Base-by-base conservation (phyloP, 106 monocot genomes). In the Platanthera zijinensis region DNA sequence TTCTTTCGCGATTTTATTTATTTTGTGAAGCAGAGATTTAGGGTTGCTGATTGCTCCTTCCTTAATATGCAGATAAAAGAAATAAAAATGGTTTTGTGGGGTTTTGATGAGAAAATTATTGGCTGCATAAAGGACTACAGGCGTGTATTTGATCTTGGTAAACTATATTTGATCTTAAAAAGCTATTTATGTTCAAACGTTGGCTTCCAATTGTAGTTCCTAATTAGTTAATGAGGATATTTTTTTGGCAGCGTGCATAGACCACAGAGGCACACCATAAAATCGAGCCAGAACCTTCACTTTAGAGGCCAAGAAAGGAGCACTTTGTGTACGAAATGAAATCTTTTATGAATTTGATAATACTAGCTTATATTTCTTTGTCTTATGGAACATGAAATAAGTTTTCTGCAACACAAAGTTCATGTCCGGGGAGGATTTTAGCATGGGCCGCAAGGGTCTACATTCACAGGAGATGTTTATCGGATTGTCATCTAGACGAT, bases 261-360 rank as follows among this genome's bases (percentile, higher is more conserved):
- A 99, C 73, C 97, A 99, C 83, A 91, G 97, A 74, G 97, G 97
- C 51, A 99, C 97, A 17, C 94, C 91, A 6, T 85, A 89, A 75
- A 62, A 89, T 85, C 96, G 93, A 67, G 96, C 96, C 48, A 90
- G 96, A 81, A 94, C 94, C n/a, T 88, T 89, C 79, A 94, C 91
- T 22, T 80, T 99, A 85, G 97, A 99, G 68, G 86, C 83, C 72
- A 81, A 86, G 19, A 69, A 92, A 73, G 94, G 89, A 52, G 82
- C 78, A 51, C 77, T 99, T 52, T 99, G 97, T 67, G 97, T 97
- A 90, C 82, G 97, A 46, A 46, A 30, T 6, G 14, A 48, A 10
- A 18, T 30, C 28, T 39, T 8, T 30, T 50, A 6, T 59, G 8
- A 17, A 62, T 56, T n/a, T 70, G 19, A 45, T 48, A 49, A 57